Base-by-base conservation (phyloP, 2,329 filamentous ascomycete species). In the Incumbomyces delicatus region DNA sequence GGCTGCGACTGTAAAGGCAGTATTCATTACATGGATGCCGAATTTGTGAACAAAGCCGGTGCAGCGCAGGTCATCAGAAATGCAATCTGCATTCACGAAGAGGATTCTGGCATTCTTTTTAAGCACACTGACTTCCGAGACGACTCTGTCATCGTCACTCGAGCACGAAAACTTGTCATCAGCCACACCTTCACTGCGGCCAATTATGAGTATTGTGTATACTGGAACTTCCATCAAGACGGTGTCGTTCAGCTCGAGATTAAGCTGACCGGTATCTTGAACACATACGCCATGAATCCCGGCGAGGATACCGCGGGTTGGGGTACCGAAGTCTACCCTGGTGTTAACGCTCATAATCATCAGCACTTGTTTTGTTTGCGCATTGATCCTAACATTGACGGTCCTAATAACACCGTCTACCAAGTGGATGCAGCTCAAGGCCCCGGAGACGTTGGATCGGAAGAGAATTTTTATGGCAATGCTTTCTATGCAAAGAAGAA, bases 81-180 rank as follows among this genome's bases (percentile, higher is more conserved):
- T 60, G 89, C 89, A 32, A 84, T 95, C 56, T 95, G 89, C 64
- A 89, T 95, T 54, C 89, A 95, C 66, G 89, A 95, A 64, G 89
- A 95, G 68, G 89, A 95, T 54, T 78, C 79, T 1, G 89, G 89
- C 5, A 92, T 95, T 49, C 72, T 95, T 1, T 95, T 94, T 77
- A 95, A 95, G 69, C 87, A 94, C 68, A 88, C 81, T 13, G 89
- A 95, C 66, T 95, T 95, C 76, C 78, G 89, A 32, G 89, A 95
- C 60, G 84, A 92, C 36, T 90, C 85, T 0, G 78, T 81, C 46
- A 87, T 92, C 8, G 85, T 94, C 3, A 95, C 88, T 0, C 81
- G 89, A 20, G 87, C 82, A 1, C 80, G 87, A 45, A 94, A 92
- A 63, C 77, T 95, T 48, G 76, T 95, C 60, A 75, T 95, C 55